A percentile compares a stretch with the other conserved stretches of the same genome.
Conservation (phyloP, 176 grass and related monocot genomes). For the Rhynchospora pubera region DNA sequence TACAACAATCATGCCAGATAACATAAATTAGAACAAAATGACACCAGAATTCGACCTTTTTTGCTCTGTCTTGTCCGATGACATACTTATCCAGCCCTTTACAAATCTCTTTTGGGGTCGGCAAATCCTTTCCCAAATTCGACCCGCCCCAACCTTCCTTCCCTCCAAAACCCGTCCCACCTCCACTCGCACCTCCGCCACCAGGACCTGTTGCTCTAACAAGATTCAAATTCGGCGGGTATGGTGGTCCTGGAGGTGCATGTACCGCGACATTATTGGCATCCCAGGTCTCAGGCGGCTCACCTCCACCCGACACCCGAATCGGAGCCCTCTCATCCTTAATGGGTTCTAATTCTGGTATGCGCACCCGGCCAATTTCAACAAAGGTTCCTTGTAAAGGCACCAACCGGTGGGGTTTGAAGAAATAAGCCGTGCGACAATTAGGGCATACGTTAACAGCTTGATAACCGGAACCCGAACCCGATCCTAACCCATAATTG, state of each 20-base stretch:
- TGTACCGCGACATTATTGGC: constrained; percentile 65
- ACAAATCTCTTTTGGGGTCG: constrained; percentile 91
- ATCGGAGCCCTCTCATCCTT: constrained; percentile 41
- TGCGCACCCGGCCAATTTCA: constrained; percentile 82
- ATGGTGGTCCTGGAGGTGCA: constrained; percentile 72
- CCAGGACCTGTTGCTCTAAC: constrained; percentile 63
- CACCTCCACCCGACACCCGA: constrained; percentile 51
- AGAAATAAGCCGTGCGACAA: constrained; percentile 93
- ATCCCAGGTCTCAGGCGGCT: constrained; percentile 43
- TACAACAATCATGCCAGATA: background rate
- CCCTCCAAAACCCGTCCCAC: constrained; percentile 32
- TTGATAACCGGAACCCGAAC: constrained; percentile 55
- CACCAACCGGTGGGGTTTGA: constrained; percentile 58
- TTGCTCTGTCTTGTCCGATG: constrained; percentile 85
- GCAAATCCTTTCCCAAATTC: constrained; percentile 84
- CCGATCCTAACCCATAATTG: constrained; percentile 11
- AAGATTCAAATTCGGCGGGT: constrained; percentile 79
- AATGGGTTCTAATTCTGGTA: constrained; percentile 31
- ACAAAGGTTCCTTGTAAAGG: constrained; percentile 94
- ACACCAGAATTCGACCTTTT: constrained; percentile 56
- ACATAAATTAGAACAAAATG: background rate
- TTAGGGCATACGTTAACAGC: constrained; percentile 92
- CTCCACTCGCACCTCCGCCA: constrained; percentile 44
- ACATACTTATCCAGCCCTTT: constrained; percentile 96
- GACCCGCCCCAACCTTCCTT: constrained; percentile 91